phyloP scores from a whole-genome alignment of 2,329 filamentous ascomycete species.

The Colletotrichum karsti region DNA sequence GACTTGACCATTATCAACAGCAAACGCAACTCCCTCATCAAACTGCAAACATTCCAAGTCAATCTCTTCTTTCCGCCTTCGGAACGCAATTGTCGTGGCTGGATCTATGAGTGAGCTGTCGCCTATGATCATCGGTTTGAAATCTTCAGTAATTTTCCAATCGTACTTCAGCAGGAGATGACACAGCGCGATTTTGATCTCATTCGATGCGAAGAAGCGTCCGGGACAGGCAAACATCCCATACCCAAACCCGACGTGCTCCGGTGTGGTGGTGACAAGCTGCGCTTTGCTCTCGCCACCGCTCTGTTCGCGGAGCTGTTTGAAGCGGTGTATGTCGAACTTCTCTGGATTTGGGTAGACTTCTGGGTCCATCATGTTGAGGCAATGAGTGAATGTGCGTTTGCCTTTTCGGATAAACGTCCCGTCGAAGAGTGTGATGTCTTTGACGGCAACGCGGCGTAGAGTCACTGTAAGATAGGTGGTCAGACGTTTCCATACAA shows the following conservation, averaged over 20 bases:
- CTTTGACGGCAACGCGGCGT: neutral
- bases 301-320: neutral
- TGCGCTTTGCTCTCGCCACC: conserved; percentile 9
- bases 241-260: conserved; percentile 43
- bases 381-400: neutral
- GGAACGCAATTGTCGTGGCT: neutral
- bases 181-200: neutral
- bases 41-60: neutral
- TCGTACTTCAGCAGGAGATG: neutral
- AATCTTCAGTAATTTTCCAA: neutral
- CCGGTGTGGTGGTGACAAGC: conserved; percentile 27
- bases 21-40: neutral
- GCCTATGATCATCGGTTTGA: neutral
- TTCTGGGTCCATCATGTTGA: neutral
- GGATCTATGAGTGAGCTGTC: neutral
- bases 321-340: neutral
- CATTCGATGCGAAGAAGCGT: neutral
- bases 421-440: neutral
- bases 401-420: neutral
- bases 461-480: neutral
- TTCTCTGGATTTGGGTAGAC: neutral
- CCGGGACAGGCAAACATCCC: neutral
- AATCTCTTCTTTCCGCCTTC: neutral
- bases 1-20: too few species aligned
- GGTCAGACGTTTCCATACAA: neutral